A percentile compares a stretch with the other conserved stretches of the same genome.
phyloP scores from a whole-genome alignment of 2,329 filamentous ascomycete species.

The Calonectria montana region DNA sequence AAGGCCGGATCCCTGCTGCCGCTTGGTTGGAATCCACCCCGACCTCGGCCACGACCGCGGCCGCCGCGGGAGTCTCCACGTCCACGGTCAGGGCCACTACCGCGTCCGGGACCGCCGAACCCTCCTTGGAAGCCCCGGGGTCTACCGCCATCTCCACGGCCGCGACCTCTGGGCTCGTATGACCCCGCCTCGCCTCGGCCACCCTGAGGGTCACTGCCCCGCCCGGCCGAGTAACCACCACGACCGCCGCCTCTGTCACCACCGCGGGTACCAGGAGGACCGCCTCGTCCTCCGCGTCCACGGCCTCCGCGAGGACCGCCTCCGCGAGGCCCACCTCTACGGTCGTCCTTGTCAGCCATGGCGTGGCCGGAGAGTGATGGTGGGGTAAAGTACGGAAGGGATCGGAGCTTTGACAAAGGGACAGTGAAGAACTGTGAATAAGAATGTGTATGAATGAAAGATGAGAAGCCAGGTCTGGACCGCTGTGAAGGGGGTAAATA shows the following conservation, averaged over 20 bases:
- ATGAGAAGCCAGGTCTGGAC: no score
- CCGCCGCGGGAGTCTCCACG: slow-evolving; percentile 33
- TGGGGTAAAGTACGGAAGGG: neutral
- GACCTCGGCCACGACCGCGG: slow-evolving; percentile 32
- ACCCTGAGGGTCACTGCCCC: slow-evolving; percentile 16
- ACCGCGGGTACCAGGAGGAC: slow-evolving; percentile 23
- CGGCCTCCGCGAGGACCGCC: slow-evolving; percentile 18
- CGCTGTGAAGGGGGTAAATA: neutral
- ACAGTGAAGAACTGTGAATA: neutral
- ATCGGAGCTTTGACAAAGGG: neutral
- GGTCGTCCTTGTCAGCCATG: slow-evolving; percentile 45
- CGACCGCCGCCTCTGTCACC: slow-evolving; percentile 33
- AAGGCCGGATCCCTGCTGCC: slow-evolving; percentile 6
- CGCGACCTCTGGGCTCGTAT: slow-evolving; percentile 32
- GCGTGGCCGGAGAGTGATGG: neutral
- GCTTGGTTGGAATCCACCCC: neutral
- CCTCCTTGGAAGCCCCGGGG: slow-evolving; percentile 24
- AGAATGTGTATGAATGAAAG: neutral
- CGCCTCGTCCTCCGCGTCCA: slow-evolving; percentile 35
- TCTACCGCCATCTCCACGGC: slow-evolving; percentile 30
- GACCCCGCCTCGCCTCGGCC: slow-evolving; percentile 18
- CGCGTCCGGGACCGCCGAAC: slow-evolving; percentile 24
- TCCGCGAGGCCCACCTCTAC: slow-evolving; percentile 28
- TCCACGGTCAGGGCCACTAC: slow-evolving; percentile 12
- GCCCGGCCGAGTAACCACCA: slow-evolving; percentile 28